Percentiles rank a stretch among this genome's conserved stretches.
phyloP scores from a whole-genome alignment of 495 filamentous ascomycete species.

The Xylaria intraflava region DNA sequence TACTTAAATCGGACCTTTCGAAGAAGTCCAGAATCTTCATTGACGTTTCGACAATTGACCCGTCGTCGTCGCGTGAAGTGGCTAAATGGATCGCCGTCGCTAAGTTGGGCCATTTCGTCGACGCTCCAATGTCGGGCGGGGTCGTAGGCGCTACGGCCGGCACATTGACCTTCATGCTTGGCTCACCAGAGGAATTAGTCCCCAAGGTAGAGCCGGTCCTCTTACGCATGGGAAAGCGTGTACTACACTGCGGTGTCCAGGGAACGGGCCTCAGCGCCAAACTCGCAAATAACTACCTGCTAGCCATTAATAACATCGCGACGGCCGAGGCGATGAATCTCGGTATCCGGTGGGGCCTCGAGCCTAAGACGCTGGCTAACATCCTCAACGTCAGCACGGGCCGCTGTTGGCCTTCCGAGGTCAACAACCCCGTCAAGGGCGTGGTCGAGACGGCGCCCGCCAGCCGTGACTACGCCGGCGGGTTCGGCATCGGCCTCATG shows the following conservation, averaged over 20 bases:
- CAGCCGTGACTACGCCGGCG: conserved; percentile 65
- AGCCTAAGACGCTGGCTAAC: conserved; percentile 67
- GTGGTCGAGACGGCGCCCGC: conserved; percentile 69
- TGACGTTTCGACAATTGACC: conserved; percentile 83
- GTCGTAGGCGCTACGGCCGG: conserved; percentile 74
- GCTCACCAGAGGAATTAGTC: conserved; percentile 53
- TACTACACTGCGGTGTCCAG: conserved; percentile 73
- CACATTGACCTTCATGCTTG: conserved; percentile 82
- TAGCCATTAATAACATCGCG: conserved; percentile 88
- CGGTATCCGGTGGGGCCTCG: conserved; percentile 75
- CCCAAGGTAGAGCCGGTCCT: conserved; percentile 57
- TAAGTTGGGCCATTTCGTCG: conserved; percentile 55
- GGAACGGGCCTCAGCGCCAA: conserved; percentile 79
- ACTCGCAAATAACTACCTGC: conserved; percentile 87
- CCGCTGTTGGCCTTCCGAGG: conserved; percentile 82
- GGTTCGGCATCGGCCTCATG: conserved; percentile 80
- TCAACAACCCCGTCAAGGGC: conserved; percentile 91
- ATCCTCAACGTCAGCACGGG: conserved; percentile 84
- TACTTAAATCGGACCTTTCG: conserved; percentile 48
- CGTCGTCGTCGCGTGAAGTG: conserved; percentile 62
- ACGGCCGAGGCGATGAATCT: conserved; percentile 92
- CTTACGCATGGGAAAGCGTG: conserved; percentile 71
- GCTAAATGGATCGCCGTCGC: conserved; percentile 54
- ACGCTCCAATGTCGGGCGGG: conserved; percentile 81
- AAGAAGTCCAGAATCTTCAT: conserved; percentile 59